Base-by-base conservation (phyloP, 1,139 yeast genomes). In the Ogataea hybrid region DNA sequence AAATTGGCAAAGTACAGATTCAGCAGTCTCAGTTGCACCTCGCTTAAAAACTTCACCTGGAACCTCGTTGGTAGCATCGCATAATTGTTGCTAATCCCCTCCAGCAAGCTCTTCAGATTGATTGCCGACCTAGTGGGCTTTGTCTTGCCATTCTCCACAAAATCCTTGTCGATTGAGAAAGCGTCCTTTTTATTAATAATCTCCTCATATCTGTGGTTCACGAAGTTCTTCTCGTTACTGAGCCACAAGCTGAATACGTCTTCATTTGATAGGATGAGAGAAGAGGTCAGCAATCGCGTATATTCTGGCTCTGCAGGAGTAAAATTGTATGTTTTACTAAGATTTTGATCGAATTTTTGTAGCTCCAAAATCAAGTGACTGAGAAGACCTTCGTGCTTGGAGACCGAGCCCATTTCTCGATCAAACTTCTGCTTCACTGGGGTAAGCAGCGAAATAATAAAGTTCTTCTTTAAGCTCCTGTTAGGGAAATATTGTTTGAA, bases 71-170 rank as follows among this genome's bases (percentile, higher is more conserved):
- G 70, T 42, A 81, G 63, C 11, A 81, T 70, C 31, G 71, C 65
- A 54, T 81, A 84, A 50, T 81, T 84, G 31, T 69, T 71, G 6
- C 87, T 85, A 32, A 87, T 71, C 39, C 81, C 81, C 47, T 82
- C 83, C 28, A 89, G 67, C 25, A 89, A 65, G 49, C 78, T 81
- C 32, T 73, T 73, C 46, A 86, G 57, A 43, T 81, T 79, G 37
- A 76, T 67, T 0, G 92, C 78, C 0, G 90, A 80, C 42, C 74
- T 73, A 0, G 92, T 84, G 2, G 95, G 92, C 48, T 76, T 77
- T 7, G 72, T 60, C 16, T 47, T 64, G 42, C 66, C 73, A 54
- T 48, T 55, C 41, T 68, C 74, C 17, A 77, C 79, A 42, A 77
- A 74, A 42, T 81, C 89, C 45, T 65, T 67, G 52, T 85, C 94